Conservation (phyloP, 2,329 filamentous ascomycete genomes). For the Talaromyces sp. region DNA sequence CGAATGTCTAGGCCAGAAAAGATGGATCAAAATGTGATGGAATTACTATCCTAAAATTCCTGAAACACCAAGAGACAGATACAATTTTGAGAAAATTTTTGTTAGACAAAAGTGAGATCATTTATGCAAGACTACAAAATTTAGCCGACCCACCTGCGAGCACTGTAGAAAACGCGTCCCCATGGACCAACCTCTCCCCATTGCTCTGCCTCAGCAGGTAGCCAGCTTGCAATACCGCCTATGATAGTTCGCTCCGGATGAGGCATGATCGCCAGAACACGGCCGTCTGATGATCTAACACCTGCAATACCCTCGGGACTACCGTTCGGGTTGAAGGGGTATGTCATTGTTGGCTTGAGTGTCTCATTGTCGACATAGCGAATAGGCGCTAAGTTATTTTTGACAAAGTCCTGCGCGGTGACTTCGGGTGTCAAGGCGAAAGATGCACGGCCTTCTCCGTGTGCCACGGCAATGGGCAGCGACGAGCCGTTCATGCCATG, state of each 20-base stretch:
- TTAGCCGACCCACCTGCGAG: constrained; percentile 75
- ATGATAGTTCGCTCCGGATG: constrained; percentile 88
- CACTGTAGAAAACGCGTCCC: constrained; percentile 81
- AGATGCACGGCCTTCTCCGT: constrained; percentile 81
- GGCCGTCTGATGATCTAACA: constrained; percentile 70
- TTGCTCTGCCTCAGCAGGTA: constrained; percentile 58
- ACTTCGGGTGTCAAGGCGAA: constrained; percentile 54
- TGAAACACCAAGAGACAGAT: not conserved
- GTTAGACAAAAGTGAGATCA: not conserved
- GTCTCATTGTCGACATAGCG: constrained; percentile 82
- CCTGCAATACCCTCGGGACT: constrained; percentile 77
- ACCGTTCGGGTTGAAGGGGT: constrained; percentile 88
- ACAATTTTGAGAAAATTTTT: not conserved
- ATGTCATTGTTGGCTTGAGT: constrained; percentile 66
- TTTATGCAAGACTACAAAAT: not conserved
- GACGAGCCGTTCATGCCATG: constrained; percentile 79
- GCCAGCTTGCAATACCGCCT: constrained; percentile 71
- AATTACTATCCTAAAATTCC: not conserved
- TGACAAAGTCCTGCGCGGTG: constrained; percentile 50
- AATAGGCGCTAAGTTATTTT: constrained; percentile 67
- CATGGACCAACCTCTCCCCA: constrained; percentile 84
- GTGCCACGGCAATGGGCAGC: constrained; percentile 81
- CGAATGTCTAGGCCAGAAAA: too few relatives aligned
- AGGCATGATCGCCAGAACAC: constrained; percentile 86
- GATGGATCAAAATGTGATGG: too few relatives aligned